These are phyloP conservation scores for Alnus glutinosa DNA, from an alignment of 306 rosid species.

Conservation along the genomic window DNA sequence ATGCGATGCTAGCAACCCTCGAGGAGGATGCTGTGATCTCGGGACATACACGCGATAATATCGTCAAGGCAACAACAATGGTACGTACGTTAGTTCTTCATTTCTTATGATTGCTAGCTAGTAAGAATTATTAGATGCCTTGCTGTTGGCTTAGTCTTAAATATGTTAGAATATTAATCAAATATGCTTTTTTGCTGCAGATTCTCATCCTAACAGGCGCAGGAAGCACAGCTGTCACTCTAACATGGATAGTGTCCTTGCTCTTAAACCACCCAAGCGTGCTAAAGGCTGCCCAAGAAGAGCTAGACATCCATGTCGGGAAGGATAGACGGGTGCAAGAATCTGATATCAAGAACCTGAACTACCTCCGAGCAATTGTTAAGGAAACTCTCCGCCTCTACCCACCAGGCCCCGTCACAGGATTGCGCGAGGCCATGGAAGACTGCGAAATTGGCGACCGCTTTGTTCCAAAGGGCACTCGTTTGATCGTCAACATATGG, in stretches of 20 bases:
- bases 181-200: constrained; percentile 1
- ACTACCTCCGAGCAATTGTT: constrained; percentile 35
- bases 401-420: constrained; percentile 40
- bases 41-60: constrained; percentile 44
- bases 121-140: too few relatives aligned
- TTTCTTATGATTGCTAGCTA: too few relatives aligned
- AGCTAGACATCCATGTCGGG: constrained; percentile 32
- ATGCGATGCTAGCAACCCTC: constrained; percentile 41
- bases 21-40: constrained; percentile 28
- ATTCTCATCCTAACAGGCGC: constrained; percentile 22
- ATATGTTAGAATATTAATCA: too few relatives aligned
- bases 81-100: constrained; percentile 20
- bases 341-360: constrained; percentile 30
- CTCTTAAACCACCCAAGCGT: constrained; percentile 30
- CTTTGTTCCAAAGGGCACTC: constrained; percentile 33
- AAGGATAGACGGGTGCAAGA: constrained; percentile 39
- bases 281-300: constrained; percentile 34
- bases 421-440: constrained; percentile 39
- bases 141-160: too few relatives aligned
- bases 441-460: constrained; percentile 28
- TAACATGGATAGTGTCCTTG: constrained; percentile 33
- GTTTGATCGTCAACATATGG: constrained; percentile 36
- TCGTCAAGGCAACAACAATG: constrained; percentile 63
- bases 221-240: constrained; percentile 31
- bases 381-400: constrained; percentile 34